phyloP scores from a whole-genome alignment of 805 yeast genomes.

The Myxozyma neotropica region DNA sequence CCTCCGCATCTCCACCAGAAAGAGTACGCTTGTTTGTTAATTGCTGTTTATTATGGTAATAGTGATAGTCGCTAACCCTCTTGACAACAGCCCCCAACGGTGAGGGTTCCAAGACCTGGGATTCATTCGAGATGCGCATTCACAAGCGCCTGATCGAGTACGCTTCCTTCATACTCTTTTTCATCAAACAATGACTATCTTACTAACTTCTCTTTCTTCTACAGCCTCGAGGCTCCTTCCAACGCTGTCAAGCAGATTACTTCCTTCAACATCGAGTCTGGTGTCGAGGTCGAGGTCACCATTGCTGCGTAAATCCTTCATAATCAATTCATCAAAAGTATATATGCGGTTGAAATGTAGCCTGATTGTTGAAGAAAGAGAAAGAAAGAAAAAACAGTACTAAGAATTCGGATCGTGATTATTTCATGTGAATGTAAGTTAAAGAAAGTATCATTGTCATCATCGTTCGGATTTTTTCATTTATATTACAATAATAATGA shows the following conservation, averaged over 20 bases:
- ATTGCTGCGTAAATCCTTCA: constrained; percentile 32
- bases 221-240: constrained; percentile 88
- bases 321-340: not conserved
- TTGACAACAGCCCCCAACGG: constrained; percentile 79
- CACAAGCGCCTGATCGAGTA: constrained; percentile 98
- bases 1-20: constrained; percentile 97
- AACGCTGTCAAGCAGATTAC: constrained; percentile 91
- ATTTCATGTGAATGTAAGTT: not conserved
- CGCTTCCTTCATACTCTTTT: constrained; percentile 14
- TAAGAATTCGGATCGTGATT: not conserved
- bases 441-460: too few species aligned
- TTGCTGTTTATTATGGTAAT: not conserved
- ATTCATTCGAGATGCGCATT: constrained; percentile 98
- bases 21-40: constrained; percentile 48
- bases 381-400: not conserved
- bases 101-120: constrained; percentile 99
- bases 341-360: not conserved
- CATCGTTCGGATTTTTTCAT: too few species aligned
- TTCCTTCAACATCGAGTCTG: constrained; percentile 97
- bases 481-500: too few species aligned
- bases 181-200: not conserved
- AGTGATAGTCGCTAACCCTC: not conserved
- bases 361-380: not conserved
- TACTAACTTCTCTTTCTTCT: not conserved
- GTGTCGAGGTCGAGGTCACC: constrained; percentile 76